These are phyloP conservation scores for Protomyces inundatus DNA, from an alignment of 1,139 yeast species.

Conservation along the genomic window DNA sequence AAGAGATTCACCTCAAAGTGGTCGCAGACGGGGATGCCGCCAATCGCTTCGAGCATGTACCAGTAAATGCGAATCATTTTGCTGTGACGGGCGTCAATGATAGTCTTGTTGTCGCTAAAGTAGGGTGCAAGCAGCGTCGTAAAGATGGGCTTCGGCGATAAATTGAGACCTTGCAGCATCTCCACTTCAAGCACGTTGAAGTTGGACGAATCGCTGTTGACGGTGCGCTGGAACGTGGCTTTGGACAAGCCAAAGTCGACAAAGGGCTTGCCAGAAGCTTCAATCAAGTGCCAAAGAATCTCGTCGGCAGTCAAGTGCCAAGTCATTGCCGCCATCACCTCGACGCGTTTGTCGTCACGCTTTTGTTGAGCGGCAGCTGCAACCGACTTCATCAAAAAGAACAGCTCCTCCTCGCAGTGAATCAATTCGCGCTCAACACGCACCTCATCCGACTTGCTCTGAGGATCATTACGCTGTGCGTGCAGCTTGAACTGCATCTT, in stretches of 20 bases:
- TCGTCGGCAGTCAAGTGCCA: slow-evolving; percentile 71
- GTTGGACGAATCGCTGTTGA: slow-evolving; percentile 60
- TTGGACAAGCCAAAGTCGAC: slow-evolving; percentile 66
- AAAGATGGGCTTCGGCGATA: slow-evolving; percentile 55
- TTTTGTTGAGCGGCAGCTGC: slow-evolving; percentile 47
- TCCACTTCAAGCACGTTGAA: slow-evolving; percentile 55
- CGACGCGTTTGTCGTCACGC: slow-evolving; percentile 40
- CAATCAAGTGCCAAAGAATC: slow-evolving; percentile 65
- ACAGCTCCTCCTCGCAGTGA: slow-evolving; percentile 47
- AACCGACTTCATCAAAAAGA: slow-evolving; percentile 63
- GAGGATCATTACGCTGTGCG: slow-evolving; percentile 36
- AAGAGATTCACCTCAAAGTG: slow-evolving; percentile 49
- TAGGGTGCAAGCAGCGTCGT: slow-evolving; percentile 67
- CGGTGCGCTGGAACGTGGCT: slow-evolving; percentile 56
- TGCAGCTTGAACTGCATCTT: slow-evolving; percentile 45
- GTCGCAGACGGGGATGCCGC: slow-evolving; percentile 71
- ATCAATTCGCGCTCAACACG: slow-evolving; percentile 31
- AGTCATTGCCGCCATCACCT: slow-evolving; percentile 41
- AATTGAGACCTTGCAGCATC: slow-evolving; percentile 65
- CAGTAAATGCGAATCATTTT: slow-evolving; percentile 55
- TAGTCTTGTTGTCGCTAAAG: slow-evolving; percentile 36
- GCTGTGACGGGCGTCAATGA: slow-evolving; percentile 31
- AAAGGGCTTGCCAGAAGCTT: slow-evolving; percentile 57
- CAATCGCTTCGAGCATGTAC: slow-evolving; percentile 74
- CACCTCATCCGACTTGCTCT: slow-evolving; percentile 36